Evolutionary conservation across 192 early-diverging fungal species (phyloP), one percentile per base, ranked within the genome.

Genomic region (Coemansia sp.): DNA sequence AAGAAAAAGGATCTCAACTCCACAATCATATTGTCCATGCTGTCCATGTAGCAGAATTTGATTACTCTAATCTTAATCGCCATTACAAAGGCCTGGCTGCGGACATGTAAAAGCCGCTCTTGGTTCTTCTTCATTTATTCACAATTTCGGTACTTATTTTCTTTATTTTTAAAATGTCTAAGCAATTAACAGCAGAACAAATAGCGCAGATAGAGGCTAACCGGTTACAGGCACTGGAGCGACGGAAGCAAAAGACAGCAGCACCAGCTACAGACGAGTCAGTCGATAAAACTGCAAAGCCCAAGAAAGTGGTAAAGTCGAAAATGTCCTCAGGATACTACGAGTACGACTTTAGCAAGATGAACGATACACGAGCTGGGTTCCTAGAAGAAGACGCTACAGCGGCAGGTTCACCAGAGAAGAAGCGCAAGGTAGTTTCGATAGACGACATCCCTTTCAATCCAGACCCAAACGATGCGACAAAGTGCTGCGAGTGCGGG

Each of bases 301-400:
- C 39, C 43, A 67, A 53, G 35, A 69, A 62, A 60, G 66, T 67
- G 28, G 75, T 57, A 1, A 66, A 53, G 21, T 63, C 63, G 0
- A 77, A 71, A 32, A 75, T 90, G 75, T 68, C 76, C 13, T 66
- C 58, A 3, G 68, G 73, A 30, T 86, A 84, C 76, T 86, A 81
- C 86, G 97, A 99, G 50, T 99, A 93, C 86, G 91, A 99, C 72
- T 81, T 97, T 23, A 88, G 86, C 42, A 89, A 88, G 13, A 93
- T 96, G 90, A 87, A 87, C 37, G 94, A 99, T 75, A 91, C 92
- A 14, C 85, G 85, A 33, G 97, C 92, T 8, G 97, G 97, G 30
- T 99, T 95, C 76, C 72, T 99, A 13, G 67, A 87, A 3, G 89
- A 91, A 7, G 84, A 92, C 2, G 69, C 75, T 19, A 64, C 79